A percentile compares a stretch with the other conserved stretches of the same genome.
phyloP scores from a whole-genome alignment of 139 green algal genomes.

The Nannochloris sp. region DNA sequence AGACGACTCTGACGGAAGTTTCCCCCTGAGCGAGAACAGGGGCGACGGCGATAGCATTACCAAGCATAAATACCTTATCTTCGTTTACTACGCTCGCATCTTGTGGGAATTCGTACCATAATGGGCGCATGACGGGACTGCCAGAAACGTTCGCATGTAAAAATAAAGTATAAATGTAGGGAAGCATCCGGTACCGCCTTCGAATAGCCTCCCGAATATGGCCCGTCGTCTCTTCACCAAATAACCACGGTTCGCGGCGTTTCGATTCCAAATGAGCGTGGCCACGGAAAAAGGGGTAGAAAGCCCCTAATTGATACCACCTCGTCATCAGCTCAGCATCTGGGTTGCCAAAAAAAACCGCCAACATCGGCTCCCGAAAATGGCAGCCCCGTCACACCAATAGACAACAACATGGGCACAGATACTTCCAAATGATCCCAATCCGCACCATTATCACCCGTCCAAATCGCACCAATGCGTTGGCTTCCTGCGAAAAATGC shows the following conservation, averaged over 20 bases:
- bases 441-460: slow-evolving; percentile 93
- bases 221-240: slow-evolving; percentile 73
- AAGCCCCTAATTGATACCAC: slow-evolving; percentile 91
- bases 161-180: slow-evolving; percentile 98
- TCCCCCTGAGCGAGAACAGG: slow-evolving; percentile 59
- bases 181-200: slow-evolving; percentile 84
- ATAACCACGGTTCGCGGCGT: slow-evolving; percentile 96
- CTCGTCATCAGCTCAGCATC: slow-evolving; percentile 86
- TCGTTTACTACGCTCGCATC: slow-evolving; percentile 30
- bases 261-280: slow-evolving; percentile 96
- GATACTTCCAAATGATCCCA: slow-evolving; percentile 67
- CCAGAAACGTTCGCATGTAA: slow-evolving; percentile 66
- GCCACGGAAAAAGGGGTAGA: slow-evolving; percentile 95
- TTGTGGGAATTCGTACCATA: slow-evolving; percentile 93
- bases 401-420: slow-evolving; percentile 90
- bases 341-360: slow-evolving; percentile 98
- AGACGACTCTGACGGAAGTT: slow-evolving; percentile 18
- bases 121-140: slow-evolving; percentile 77
- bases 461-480: slow-evolving; percentile 93
- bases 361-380: slow-evolving; percentile 93
- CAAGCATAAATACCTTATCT: slow-evolving; percentile 86
- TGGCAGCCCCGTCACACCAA: slow-evolving; percentile 78
- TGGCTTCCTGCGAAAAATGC: slow-evolving; percentile 89
- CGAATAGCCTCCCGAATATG: slow-evolving; percentile 80
- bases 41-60: slow-evolving; percentile 44